Base-by-base conservation (phyloP, 1,284 basidiomycete species). In the Leccinum proliferum region DNA sequence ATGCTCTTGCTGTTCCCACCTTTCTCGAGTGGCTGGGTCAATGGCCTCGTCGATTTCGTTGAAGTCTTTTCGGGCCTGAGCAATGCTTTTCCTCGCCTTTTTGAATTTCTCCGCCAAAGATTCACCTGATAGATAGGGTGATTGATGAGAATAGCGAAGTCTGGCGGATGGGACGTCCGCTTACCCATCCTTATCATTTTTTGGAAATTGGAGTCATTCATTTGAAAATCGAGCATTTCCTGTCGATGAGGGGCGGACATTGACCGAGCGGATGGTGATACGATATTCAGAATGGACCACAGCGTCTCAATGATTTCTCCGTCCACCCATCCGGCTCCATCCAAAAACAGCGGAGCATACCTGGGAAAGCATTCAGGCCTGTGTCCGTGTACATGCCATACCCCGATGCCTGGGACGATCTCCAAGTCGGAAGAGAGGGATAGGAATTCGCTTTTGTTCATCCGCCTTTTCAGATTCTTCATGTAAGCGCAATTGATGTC, bases 321-420 rank as follows among this genome's bases (percentile, higher is more conserved):
- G 18, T 52, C 50, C 9, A 52, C n/a, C 50, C 50, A 52, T 18
- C 46, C 46, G 2, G 46, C 7, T 18, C 46, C 46, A 10, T n/a
- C n/a, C 9, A 48, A 8, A n/a, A 48, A 48, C 8, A 48, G 46
- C 14, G 46, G 46, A n/a, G 46, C 46, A 48, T 48, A 48, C 15
- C 46, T 7, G 10, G 58, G 8, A 37, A 56, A 64, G 57, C 64
- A 67, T 50, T 64, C 50, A 0, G 46, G 6, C 35, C 57, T 7
- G 59, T 68, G 67, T 1, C 55, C 60, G 10, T 59, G 60, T 1
- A 67, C 35, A 61, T 67, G 67, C 43, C 60, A 67, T 2, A 62
- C 60, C 2, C 64, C 66, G 7, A 67, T 66, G 0, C 60, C 60
- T 1, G 35, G 57, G 9, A 62, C 3, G 3, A 62, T 39, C 6